Evolutionary conservation across 2,329 filamentous ascomycete genomes (phyloP).

Genomic region (Aspergillus texensis): DNA sequence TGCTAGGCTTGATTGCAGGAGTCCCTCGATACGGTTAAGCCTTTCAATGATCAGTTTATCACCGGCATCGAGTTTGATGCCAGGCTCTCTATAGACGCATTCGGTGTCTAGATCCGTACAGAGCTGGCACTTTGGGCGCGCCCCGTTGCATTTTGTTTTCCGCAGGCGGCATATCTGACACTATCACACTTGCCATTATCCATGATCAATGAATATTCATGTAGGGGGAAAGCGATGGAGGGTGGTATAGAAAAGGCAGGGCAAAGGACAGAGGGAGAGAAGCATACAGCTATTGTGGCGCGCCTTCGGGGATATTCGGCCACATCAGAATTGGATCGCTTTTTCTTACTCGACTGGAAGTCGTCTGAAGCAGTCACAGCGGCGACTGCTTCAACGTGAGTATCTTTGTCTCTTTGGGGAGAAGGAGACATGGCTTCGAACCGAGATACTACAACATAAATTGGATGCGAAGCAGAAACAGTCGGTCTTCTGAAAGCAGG

Average conservation of each 20-base stretch:
- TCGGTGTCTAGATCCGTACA: constrained; percentile 81
- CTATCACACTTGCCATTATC: constrained; percentile 44
- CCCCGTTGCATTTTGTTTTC: constrained; percentile 78
- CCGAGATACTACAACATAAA: not conserved
- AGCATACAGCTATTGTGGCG: constrained; percentile 37
- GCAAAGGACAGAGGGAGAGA: constrained; percentile 6
- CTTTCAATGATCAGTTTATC: constrained; percentile 84
- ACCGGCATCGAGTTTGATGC: constrained; percentile 83
- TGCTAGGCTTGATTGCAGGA: constrained; percentile 72
- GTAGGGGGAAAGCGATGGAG: not conserved
- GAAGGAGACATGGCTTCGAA: constrained; percentile 22
- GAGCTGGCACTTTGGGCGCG: constrained; percentile 79
- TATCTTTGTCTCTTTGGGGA: constrained; percentile 22
- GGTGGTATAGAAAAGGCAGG: not conserved
- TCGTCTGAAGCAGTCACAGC: constrained; percentile 14
- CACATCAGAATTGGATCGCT: constrained; percentile 32
- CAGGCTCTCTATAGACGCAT: constrained; percentile 81
- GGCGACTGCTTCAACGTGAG: constrained; percentile 11
- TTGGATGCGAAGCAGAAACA: not conserved
- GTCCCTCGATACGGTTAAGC: constrained; percentile 73
- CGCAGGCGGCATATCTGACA: constrained; percentile 80
- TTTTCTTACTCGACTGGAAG: constrained; percentile 27
- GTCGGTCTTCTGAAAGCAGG: not conserved
- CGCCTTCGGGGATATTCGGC: constrained; percentile 37
- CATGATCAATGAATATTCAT: not conserved